A percentile compares a stretch with the other conserved stretches of the same genome.
Evolutionary conservation across 345 rosid genomes (phyloP).

Genomic region (Carallia pectinifolia): DNA sequence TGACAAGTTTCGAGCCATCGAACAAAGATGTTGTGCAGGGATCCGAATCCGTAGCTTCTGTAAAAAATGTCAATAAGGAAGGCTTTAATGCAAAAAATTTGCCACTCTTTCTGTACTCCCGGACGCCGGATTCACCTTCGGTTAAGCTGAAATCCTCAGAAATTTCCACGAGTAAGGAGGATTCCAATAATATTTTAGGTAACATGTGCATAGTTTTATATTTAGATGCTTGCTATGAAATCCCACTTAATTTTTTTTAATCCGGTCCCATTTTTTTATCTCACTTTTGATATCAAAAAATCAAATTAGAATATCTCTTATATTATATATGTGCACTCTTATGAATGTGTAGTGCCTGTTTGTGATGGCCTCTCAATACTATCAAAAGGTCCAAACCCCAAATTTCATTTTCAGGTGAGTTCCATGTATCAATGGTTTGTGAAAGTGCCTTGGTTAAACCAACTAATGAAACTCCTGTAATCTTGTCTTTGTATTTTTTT

Average conservation of each 20-base stretch:
- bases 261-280: too few species aligned
- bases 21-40: conserved; percentile 19
- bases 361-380: conserved; percentile 33
- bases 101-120: conserved; percentile 42
- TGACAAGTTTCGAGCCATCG: conserved; percentile 13
- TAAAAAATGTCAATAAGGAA: conserved; percentile 6
- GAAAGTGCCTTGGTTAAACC: too few species aligned
- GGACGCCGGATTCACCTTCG: conserved; percentile 19
- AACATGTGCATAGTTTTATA: not conserved
- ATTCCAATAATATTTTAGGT: conserved; percentile 22
- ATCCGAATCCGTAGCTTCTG: conserved; percentile 7
- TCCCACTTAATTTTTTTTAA: too few species aligned
- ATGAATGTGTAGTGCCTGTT: conserved; percentile 23
- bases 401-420: conserved; percentile 54
- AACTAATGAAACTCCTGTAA: not conserved
- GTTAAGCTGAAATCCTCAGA: not conserved
- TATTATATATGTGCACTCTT: too few species aligned
- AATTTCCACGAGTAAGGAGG: conserved; percentile 5
- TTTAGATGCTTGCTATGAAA: too few species aligned
- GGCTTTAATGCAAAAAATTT: conserved; percentile 20
- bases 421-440: not conserved
- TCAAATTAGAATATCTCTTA: not conserved
- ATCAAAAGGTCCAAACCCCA: conserved; percentile 34
- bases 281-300: not conserved
- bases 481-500: not conserved